These are phyloP conservation scores for Claviceps fusiformis DNA, from an alignment of 2,329 filamentous ascomycete genomes.

Conservation along the genomic window DNA sequence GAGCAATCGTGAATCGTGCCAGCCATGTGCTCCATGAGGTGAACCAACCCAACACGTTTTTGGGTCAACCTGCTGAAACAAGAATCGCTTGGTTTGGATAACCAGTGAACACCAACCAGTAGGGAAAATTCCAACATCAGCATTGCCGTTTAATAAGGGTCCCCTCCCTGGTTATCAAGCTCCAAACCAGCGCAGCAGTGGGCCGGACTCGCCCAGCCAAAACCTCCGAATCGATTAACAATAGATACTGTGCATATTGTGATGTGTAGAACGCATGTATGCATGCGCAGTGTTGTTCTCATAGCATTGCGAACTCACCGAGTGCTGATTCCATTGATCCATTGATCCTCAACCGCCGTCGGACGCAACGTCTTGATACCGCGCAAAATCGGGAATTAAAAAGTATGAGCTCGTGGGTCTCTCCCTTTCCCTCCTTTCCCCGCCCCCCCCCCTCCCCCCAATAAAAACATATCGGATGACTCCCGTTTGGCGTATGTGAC, in stretches of 20 bases:
- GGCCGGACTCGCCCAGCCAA: neutral
- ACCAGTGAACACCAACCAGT: neutral
- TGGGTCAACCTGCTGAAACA: neutral
- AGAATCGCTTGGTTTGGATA: neutral
- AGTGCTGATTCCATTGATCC: neutral
- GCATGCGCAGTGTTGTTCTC: neutral
- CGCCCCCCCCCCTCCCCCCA: too few species aligned
- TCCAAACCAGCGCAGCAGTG: neutral
- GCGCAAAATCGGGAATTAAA: neutral
- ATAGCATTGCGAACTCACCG: neutral
- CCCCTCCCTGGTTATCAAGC: too few species aligned
- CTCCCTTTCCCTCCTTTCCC: too few species aligned
- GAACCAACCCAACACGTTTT: neutral
- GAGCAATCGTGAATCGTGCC: neutral
- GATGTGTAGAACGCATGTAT: too few species aligned
- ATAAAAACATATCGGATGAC: neutral
- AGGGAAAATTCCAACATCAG: neutral
- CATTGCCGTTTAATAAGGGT: too few species aligned
- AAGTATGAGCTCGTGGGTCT: neutral
- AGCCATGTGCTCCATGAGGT: neutral
- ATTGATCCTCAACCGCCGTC: neutral
- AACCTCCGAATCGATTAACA: neutral
- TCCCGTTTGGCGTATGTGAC: neutral
- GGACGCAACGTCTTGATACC: neutral
- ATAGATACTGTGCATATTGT: neutral